Conservation (phyloP, 192 early-diverging fungal genomes). For the Diversispora epigaea region DNA sequence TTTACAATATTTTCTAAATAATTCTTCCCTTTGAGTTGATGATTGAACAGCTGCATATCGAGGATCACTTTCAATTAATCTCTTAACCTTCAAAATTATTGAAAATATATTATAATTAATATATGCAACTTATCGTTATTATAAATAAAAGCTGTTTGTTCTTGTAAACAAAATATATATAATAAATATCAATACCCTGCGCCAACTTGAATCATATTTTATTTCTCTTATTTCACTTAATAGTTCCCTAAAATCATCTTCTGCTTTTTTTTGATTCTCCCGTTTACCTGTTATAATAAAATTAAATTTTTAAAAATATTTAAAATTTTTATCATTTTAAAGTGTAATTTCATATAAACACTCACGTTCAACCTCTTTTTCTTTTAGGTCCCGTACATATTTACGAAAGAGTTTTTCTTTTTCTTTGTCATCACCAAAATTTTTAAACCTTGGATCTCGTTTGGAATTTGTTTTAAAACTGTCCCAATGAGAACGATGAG, state of each 20-base stretch:
- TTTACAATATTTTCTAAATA: conserved; percentile 66
- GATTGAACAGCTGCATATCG: conserved; percentile 65
- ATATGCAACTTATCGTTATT: no score
- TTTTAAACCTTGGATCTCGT: conserved; percentile 62
- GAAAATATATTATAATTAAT: background rate
- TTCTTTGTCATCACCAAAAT: conserved; percentile 56
- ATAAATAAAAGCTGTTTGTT: no score
- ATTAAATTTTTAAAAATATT: no score
- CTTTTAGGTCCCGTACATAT: conserved; percentile 52
- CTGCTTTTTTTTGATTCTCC: conserved; percentile 39
- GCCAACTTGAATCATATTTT: conserved; percentile 59
- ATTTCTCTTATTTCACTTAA: conserved; percentile 60
- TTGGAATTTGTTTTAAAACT: conserved; percentile 73
- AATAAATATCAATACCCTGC: conserved; percentile 38
- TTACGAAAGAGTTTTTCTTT: conserved; percentile 65
- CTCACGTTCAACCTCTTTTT: conserved; percentile 30
- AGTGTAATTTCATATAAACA: background rate
- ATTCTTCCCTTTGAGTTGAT: conserved; percentile 63
- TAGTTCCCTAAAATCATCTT: conserved; percentile 61
- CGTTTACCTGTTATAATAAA: conserved; percentile 36
- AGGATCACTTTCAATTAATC: conserved; percentile 62
- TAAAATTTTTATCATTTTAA: background rate
- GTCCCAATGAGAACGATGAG: conserved; percentile 60
- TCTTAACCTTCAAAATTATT: conserved; percentile 43
- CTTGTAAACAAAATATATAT: no score